Conservation (phyloP, 768 basidiomycete species). For the Trametes villosa region DNA sequence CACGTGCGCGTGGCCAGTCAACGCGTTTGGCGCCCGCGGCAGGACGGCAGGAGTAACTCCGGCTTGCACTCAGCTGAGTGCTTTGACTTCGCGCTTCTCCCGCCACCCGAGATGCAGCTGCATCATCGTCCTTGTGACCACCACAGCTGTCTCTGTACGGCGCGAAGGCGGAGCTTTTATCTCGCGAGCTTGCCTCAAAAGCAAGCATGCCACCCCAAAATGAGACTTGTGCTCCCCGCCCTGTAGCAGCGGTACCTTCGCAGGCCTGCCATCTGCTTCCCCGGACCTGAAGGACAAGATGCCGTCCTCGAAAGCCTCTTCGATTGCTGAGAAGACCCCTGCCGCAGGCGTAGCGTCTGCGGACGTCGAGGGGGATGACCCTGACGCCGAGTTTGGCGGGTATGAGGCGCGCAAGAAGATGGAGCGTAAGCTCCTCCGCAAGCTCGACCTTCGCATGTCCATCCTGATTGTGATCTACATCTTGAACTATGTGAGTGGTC, state of each 20-base stretch:
- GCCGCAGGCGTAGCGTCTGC: constrained; percentile 10
- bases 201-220: constrained; percentile 1
- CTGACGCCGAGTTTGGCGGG: constrained; percentile 43
- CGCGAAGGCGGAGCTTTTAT: neutral
- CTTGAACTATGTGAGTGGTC: constrained; percentile 48
- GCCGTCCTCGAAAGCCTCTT: constrained; percentile 17
- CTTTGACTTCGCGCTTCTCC: too few relatives aligned
- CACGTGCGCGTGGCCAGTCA: constrained; percentile 33
- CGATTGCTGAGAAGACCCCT: constrained; percentile 10
- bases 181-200: constrained; percentile 3
- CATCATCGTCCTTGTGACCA: constrained; percentile 22
- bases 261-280: neutral
- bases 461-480: constrained; percentile 52
- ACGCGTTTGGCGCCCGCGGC: too few relatives aligned
- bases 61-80: neutral
- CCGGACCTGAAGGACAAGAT: neutral
- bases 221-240: neutral
- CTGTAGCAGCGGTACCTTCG: neutral
- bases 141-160: neutral
- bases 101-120: constrained; percentile 14
- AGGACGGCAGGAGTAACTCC: too few relatives aligned
- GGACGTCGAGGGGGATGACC: constrained; percentile 19
- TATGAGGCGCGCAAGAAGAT: constrained; percentile 40
- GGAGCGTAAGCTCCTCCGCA: constrained; percentile 48
- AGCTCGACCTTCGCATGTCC: constrained; percentile 49